Conservation (phyloP, 352 stramenopile species). For the Phytophthora lateralis region DNA sequence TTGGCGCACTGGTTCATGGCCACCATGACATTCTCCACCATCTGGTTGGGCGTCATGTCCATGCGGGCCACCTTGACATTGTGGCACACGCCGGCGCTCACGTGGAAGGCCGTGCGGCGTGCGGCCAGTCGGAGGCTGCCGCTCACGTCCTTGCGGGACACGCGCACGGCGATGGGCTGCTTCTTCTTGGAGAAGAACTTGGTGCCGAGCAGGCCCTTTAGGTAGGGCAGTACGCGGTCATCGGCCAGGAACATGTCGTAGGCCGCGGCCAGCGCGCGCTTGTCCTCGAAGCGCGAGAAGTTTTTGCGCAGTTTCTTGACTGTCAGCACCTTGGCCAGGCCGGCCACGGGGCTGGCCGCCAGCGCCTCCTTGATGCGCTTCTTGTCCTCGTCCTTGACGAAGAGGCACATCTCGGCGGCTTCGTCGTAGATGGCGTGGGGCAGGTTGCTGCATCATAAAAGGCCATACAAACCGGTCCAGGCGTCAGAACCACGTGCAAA, state of each 20-base stretch:
- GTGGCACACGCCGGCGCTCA: conserved; percentile 85
- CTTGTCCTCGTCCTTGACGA: conserved; percentile 88
- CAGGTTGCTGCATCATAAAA: conserved; percentile 45
- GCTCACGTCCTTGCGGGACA: conserved; percentile 70
- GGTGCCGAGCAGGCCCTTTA: conserved; percentile 68
- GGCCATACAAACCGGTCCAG: conserved; percentile 2
- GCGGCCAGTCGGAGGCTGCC: conserved; percentile 49
- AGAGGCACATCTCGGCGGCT: conserved; percentile 71
- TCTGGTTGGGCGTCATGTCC: conserved; percentile 60
- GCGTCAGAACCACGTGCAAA: conserved; percentile 19
- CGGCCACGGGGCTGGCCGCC: conserved; percentile 54
- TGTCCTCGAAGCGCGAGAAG: conserved; percentile 79
- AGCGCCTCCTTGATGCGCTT: conserved; percentile 80
- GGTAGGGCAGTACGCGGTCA: conserved; percentile 76
- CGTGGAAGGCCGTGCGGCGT: conserved; percentile 84
- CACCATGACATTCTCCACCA: conserved; percentile 80
- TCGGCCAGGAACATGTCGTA: conserved; percentile 83
- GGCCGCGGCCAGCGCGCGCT: conserved; percentile 65
- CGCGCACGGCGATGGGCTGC: conserved; percentile 71
- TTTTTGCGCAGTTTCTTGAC: conserved; percentile 87
- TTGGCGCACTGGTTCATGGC: conserved; percentile 72
- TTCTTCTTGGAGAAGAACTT: conserved; percentile 87
- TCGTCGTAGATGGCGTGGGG: conserved; percentile 65
- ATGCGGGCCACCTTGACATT: conserved; percentile 89
- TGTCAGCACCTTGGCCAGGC: conserved; percentile 75